Conservation (phyloP, 2,329 filamentous ascomycete genomes). For the Xylariales sp. region DNA sequence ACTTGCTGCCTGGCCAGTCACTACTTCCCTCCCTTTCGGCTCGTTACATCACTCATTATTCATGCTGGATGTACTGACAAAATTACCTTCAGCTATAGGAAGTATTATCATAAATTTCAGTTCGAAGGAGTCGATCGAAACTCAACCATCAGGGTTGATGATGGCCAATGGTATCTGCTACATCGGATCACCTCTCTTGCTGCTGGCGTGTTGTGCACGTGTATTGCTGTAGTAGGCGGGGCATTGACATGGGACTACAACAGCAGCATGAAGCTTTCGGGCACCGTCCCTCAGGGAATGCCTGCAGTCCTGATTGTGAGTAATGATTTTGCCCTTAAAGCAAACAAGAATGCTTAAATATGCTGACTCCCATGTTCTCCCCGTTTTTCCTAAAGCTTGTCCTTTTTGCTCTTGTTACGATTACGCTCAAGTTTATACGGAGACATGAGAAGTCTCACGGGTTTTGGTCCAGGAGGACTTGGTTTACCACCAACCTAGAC, state of each 20-base stretch:
- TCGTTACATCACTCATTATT: no score
- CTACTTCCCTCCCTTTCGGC: no score
- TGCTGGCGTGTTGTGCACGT: not conserved
- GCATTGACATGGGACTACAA: not conserved
- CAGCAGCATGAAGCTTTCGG: no score
- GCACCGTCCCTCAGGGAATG: not conserved
- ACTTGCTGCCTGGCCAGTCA: no score
- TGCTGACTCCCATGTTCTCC: no score
- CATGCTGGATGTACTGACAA: no score
- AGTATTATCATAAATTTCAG: not conserved
- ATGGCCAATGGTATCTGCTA: not conserved
- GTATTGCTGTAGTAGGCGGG: not conserved
- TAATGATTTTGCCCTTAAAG: not conserved
- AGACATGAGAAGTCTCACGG: not conserved
- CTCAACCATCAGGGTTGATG: not conserved
- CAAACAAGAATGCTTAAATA: not conserved
- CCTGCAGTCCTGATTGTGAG: not conserved
- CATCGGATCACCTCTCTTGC: not conserved
- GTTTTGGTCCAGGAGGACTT: not conserved
- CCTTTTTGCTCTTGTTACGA: not conserved
- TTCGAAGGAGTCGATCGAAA: not conserved
- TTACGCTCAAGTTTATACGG: not conserved
- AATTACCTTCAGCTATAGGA: no score
- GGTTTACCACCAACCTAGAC: not conserved
- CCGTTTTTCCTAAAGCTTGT: no score